Conservation (phyloP, 2,329 filamentous ascomycete genomes). For the Fusarium sterilihyphosum region DNA sequence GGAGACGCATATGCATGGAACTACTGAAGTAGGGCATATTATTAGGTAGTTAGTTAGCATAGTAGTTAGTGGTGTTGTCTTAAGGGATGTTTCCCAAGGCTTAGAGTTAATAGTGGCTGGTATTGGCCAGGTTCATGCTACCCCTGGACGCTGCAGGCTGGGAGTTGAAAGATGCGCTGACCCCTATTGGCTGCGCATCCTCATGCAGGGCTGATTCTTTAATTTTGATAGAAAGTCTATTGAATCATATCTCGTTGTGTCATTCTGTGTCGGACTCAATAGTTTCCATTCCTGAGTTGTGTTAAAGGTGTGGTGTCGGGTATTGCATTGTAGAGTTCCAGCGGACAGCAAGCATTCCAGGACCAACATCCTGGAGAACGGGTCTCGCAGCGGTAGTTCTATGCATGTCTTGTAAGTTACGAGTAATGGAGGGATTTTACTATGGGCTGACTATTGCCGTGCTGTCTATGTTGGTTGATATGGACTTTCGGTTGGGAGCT, state of each 20-base stretch:
- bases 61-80: not conserved
- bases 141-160: slow-evolving; percentile 30
- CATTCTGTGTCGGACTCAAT: not conserved
- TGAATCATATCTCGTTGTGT: slow-evolving; percentile 5
- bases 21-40: slow-evolving; percentile 25
- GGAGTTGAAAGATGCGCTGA: not conserved
- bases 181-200: not conserved
- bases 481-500: not conserved
- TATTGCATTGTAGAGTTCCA: not conserved
- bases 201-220: not conserved
- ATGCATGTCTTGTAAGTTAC: slow-evolving; percentile 12
- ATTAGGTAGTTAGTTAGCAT: not conserved
- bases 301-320: slow-evolving; percentile 13
- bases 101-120: not conserved
- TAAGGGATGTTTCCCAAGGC: slow-evolving; percentile 10
- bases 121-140: slow-evolving; percentile 12
- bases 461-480: not conserved
- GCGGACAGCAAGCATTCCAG: slow-evolving; percentile 16
- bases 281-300: slow-evolving; percentile 23
- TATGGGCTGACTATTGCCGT: not conserved
- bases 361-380: slow-evolving; percentile 16
- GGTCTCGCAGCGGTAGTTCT: slow-evolving; percentile 1
- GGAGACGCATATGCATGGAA: slow-evolving; percentile 21
- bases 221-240: not conserved
- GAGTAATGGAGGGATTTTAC: not conserved